Percentiles rank a stretch among this genome's conserved stretches.
Conservation (phyloP, 2,329 filamentous ascomycete species). For the Ambrosiella xylebori region DNA sequence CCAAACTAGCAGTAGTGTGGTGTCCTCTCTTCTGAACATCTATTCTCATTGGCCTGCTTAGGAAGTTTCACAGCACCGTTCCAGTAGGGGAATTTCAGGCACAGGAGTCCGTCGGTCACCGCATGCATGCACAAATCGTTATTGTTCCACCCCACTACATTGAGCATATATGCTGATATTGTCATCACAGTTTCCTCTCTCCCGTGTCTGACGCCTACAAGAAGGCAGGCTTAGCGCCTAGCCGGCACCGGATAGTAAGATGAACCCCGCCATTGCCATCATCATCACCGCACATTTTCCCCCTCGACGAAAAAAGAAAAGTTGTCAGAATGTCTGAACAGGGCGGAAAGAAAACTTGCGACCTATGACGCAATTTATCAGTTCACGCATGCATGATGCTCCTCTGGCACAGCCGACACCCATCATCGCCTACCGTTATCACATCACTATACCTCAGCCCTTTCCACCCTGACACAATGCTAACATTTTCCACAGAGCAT, state of each 20-base stretch:
- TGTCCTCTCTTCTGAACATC: background rate
- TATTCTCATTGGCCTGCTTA: background rate
- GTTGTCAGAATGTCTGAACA: background rate
- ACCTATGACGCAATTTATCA: background rate
- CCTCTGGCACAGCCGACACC: background rate
- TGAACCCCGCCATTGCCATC: background rate
- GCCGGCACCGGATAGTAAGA: conserved; percentile 20
- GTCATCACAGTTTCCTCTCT: conserved; percentile 22
- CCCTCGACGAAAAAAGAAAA: too few species aligned
- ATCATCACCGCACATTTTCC: background rate
- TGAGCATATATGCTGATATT: background rate
- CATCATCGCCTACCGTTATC: background rate
- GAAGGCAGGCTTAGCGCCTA: conserved; percentile 23
- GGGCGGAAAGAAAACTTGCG: background rate
- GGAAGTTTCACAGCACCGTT: background rate
- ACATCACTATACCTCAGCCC: background rate
- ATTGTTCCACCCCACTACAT: background rate
- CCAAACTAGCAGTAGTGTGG: background rate
- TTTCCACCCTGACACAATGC: too few species aligned
- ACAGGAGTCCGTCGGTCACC: background rate
- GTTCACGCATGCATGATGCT: background rate
- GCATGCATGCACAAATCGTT: background rate
- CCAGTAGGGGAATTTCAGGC: background rate
- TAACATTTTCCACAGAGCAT: conserved; percentile 32
- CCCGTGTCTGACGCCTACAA: conserved; percentile 22